phyloP scores from a whole-genome alignment of 1,284 basidiomycete genomes.

The Cutaneotrichosporon sp. region DNA sequence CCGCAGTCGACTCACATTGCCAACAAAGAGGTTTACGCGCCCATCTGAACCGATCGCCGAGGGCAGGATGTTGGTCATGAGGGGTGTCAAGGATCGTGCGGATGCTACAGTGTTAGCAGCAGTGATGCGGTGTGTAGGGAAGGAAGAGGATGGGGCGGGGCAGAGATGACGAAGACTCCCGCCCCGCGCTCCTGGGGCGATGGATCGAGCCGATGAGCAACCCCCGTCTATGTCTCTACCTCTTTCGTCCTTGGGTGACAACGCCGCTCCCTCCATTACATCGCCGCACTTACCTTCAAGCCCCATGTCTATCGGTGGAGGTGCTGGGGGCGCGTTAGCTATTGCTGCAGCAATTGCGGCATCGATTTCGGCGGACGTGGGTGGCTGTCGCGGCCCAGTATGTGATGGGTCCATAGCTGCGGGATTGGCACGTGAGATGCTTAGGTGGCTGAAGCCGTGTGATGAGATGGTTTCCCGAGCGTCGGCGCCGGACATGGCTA shows the following conservation, averaged over 20 bases:
- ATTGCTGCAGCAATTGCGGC: conserved; percentile 51
- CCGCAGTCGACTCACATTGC: conserved; percentile 64
- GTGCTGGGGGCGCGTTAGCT: conserved; percentile 48
- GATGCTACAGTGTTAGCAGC: conserved; percentile 21
- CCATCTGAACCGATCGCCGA: conserved; percentile 62
- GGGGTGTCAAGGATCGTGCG: conserved; percentile 42
- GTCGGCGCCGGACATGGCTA: conserved; percentile 7
- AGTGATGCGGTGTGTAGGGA: background rate
- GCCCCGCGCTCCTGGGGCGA: too few relatives aligned
- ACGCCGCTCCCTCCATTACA: background rate
- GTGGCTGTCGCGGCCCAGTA: conserved; percentile 22
- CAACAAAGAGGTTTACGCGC: conserved; percentile 83
- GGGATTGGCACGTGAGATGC: background rate
- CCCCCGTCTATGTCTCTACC: background rate
- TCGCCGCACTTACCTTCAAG: conserved; percentile 30
- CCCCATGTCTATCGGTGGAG: conserved; percentile 28
- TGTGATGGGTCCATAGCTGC: background rate
- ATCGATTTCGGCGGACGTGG: conserved; percentile 50
- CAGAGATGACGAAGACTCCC: background rate
- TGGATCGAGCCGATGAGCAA: too few relatives aligned
- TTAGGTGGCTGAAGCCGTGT: background rate
- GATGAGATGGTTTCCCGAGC: conserved; percentile 1
- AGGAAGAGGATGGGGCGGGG: background rate
- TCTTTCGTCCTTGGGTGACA: background rate
- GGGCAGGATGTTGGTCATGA: conserved; percentile 53